Conservation (phyloP, 495 filamentous ascomycete genomes). For the Neurospora africana region DNA sequence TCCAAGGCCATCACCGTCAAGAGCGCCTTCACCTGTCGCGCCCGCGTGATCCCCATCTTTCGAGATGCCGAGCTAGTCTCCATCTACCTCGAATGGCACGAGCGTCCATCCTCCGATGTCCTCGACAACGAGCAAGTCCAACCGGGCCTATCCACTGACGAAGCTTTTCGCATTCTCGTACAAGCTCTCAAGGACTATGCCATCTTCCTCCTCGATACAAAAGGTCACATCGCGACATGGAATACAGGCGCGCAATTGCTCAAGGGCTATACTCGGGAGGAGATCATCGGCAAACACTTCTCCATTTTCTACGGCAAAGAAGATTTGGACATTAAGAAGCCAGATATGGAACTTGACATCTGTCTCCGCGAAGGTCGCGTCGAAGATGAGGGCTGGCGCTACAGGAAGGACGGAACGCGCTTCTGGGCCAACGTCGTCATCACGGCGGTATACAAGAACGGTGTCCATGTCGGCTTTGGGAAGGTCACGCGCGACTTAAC, state of each 20-base stretch:
- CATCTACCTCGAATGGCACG: conserved; percentile 38
- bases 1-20: conserved; percentile 14
- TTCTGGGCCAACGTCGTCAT: conserved; percentile 64
- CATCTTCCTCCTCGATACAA: conserved; percentile 55
- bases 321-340: conserved; percentile 43
- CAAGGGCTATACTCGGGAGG: conserved; percentile 46
- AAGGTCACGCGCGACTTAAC: conserved; percentile 58
- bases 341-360: conserved; percentile 43
- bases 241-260: conserved; percentile 49
- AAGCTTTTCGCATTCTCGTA: conserved; percentile 53
- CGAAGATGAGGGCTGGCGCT: conserved; percentile 59
- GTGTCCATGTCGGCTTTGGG: conserved; percentile 50
- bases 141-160: conserved; percentile 32
- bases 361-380: conserved; percentile 50
- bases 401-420: conserved; percentile 48
- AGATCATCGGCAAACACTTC: conserved; percentile 55
- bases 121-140: conserved; percentile 32
- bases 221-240: conserved; percentile 50
- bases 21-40: conserved; percentile 19
- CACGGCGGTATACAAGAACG: conserved; percentile 47
- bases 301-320: conserved; percentile 51
- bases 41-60: conserved; percentile 44
- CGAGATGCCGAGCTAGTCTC: conserved; percentile 35
- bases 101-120: conserved; percentile 14
- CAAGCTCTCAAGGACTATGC: conserved; percentile 57